Conservation (phyloP, 768 basidiomycete species). For the Calocybe cyanea region DNA sequence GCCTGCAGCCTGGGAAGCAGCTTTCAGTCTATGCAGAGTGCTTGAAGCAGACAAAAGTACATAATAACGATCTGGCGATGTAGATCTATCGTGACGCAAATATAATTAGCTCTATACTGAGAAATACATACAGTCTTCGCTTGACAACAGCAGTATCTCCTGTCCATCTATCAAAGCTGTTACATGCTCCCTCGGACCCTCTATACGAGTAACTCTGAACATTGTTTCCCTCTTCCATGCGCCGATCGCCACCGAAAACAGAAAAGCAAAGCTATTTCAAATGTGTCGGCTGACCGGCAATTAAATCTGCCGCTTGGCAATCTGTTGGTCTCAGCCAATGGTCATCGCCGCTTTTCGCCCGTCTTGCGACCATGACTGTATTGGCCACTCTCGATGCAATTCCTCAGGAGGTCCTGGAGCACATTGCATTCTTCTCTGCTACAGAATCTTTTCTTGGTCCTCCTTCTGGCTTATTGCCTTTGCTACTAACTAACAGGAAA, state of each 20-base stretch:
- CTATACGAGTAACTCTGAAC: too few relatives aligned
- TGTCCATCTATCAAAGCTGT: too few relatives aligned
- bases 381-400: constrained; percentile 40
- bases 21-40: constrained; percentile 49
- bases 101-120: too few relatives aligned
- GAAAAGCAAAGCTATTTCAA: not conserved
- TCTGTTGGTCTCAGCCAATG: constrained; percentile 1
- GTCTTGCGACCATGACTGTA: constrained; percentile 19
- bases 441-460: constrained; percentile 54
- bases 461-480: constrained; percentile 51
- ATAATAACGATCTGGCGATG: too few relatives aligned
- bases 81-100: too few relatives aligned
- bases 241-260: constrained; percentile 4
- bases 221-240: not conserved
- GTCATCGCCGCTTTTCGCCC: constrained; percentile 8
- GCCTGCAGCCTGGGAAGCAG: constrained; percentile 44
- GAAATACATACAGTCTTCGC: too few relatives aligned
- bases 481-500: constrained; percentile 48
- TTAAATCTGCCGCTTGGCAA: constrained; percentile 4
- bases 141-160: not conserved
- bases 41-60: not conserved
- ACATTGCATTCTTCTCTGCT: constrained; percentile 66
- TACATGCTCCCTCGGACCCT: too few relatives aligned
- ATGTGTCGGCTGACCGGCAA: constrained; percentile 10
- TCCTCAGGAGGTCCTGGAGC: constrained; percentile 77